Percentiles rank a stretch among this genome's conserved stretches.
phyloP scores from a whole-genome alignment of 169 alveolate genomes.

The Plasmodium yoelii region DNA sequence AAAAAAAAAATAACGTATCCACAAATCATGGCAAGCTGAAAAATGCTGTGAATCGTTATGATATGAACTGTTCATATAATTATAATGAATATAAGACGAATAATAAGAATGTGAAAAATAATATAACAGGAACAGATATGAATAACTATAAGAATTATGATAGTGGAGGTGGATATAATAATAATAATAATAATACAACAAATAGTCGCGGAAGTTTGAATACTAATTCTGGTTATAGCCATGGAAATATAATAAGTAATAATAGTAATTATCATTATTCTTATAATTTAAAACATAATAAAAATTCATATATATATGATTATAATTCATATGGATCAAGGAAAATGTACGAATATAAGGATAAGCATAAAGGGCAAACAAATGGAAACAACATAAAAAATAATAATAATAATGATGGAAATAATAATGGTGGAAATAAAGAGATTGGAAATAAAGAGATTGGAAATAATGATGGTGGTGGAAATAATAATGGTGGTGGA shows the following conservation, averaged over 20 bases:
- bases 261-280: slow-evolving; percentile 1
- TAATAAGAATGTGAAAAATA: slow-evolving; percentile 9
- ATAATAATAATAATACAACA: neutral
- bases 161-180: slow-evolving; percentile 1
- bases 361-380: neutral
- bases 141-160: slow-evolving; percentile 17
- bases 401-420: neutral
- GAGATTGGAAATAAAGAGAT: neutral
- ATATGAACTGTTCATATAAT: slow-evolving; percentile 59
- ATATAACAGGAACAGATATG: slow-evolving; percentile 3
- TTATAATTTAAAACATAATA: slow-evolving; percentile 6
- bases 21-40: slow-evolving; percentile 51
- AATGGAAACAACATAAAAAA: neutral
- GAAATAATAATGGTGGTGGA: neutral
- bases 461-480: neutral
- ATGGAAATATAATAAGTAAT: neutral
- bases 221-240: neutral
- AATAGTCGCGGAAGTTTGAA: neutral
- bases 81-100: slow-evolving; percentile 17
- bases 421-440: neutral
- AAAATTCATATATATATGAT: slow-evolving; percentile 34
- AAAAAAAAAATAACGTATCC: slow-evolving; percentile 31
- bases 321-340: slow-evolving; percentile 30
- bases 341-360: slow-evolving; percentile 20
- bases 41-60: slow-evolving; percentile 55